Evolutionary conservation across 2,329 filamentous ascomycete genomes (phyloP).

Genomic region (Verticillium alfalfae): DNA sequence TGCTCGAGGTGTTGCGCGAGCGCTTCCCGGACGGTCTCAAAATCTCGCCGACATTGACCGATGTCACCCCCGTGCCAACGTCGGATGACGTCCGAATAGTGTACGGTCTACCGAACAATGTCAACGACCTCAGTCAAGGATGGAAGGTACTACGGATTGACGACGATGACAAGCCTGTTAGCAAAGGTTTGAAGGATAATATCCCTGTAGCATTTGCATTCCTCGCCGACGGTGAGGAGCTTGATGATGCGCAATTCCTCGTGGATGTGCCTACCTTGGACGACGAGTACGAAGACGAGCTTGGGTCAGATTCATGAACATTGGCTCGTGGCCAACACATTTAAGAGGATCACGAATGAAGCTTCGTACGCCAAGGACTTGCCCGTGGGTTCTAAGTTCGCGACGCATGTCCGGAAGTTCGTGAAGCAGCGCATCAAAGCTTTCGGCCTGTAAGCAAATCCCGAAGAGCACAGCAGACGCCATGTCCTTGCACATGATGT

Average conservation of each 20-base stretch:
- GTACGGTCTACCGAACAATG: constrained; percentile 39
- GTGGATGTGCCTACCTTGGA: constrained; percentile 38
- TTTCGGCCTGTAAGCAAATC: no score
- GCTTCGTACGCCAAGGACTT: no score
- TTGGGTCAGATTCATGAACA: constrained; percentile 5
- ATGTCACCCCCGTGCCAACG: constrained; percentile 31
- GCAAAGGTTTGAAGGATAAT: constrained; percentile 40
- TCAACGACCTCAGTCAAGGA: constrained; percentile 38
- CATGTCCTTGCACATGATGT: no score
- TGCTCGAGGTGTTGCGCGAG: constrained; percentile 53
- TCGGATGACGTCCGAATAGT: constrained; percentile 33
- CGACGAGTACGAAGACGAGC: constrained; percentile 34
- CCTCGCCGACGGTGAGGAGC: constrained; percentile 28
- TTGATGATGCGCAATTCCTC: constrained; percentile 33
- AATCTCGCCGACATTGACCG: constrained; percentile 21
- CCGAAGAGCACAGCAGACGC: no score
- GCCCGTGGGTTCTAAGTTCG: no score
- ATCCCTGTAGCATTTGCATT: constrained; percentile 45
- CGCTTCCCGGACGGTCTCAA: constrained; percentile 50
- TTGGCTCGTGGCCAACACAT: no score
- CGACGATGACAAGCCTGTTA: constrained; percentile 30
- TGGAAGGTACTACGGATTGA: constrained; percentile 41
- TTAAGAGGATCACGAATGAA: no score
- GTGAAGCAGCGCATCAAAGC: no score
- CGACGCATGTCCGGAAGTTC: no score